Conservation (phyloP, 495 filamentous ascomycete species). For the Halenospora varia region DNA sequence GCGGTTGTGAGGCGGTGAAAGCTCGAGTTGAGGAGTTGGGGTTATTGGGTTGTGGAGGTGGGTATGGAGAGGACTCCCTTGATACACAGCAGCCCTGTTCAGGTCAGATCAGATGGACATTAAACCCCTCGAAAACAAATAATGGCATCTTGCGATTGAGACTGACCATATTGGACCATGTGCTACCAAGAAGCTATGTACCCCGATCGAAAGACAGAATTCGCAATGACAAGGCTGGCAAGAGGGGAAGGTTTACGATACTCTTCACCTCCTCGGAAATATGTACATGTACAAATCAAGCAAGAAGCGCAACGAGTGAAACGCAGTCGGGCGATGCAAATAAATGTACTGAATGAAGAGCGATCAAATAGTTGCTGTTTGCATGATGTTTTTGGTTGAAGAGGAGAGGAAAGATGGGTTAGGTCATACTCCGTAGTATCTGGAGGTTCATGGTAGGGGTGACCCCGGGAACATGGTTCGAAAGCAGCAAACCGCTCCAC, state of each 20-base stretch:
- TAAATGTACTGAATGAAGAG: background rate
- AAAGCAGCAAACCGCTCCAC: background rate
- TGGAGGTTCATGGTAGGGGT: no score
- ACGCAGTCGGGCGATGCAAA: background rate
- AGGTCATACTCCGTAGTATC: background rate
- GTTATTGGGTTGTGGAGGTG: constrained; percentile 1
- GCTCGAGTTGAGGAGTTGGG: constrained; percentile 19
- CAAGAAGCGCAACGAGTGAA: background rate
- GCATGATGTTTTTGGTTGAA: background rate
- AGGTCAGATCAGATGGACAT: background rate
- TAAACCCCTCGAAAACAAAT: background rate
- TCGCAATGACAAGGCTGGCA: background rate
- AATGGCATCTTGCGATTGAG: background rate
- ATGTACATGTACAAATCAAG: no score
- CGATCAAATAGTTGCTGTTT: background rate
- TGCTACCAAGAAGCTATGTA: background rate
- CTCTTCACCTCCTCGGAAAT: no score
- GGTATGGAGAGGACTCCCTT: constrained; percentile 14
- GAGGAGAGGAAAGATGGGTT: background rate
- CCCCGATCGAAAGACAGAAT: background rate
- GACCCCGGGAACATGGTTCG: no score
- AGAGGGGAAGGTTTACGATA: background rate
- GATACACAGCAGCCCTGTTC: constrained; percentile 23
- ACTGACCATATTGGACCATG: background rate
- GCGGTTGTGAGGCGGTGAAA: constrained; percentile 23